Evolutionary conservation across 2,329 filamentous ascomycete species (phyloP).

Genomic region (Clonostachys chloroleuca): DNA sequence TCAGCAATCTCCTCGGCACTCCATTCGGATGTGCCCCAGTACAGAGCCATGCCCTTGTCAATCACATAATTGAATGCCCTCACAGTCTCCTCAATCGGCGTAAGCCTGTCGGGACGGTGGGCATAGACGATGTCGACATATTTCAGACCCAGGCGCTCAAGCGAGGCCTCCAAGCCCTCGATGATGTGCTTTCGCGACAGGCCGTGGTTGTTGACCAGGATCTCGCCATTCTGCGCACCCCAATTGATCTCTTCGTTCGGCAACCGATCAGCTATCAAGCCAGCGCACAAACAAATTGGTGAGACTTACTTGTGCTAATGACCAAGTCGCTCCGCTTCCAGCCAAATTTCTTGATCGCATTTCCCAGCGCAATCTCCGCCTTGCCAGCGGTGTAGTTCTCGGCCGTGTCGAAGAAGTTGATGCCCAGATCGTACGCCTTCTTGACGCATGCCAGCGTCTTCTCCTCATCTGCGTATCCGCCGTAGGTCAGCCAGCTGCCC

Average conservation of each 20-base stretch:
- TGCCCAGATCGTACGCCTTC: constrained; percentile 52
- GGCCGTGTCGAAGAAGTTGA: constrained; percentile 62
- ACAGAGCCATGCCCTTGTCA: constrained; percentile 62
- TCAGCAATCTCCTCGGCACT: constrained; percentile 62
- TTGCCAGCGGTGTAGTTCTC: constrained; percentile 57
- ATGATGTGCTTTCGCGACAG: constrained; percentile 66
- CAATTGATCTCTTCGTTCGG: constrained; percentile 52
- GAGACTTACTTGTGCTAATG: constrained; percentile 44
- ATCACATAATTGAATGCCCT: constrained; percentile 69
- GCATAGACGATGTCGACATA: constrained; percentile 69
- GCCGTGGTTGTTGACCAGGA: constrained; percentile 60
- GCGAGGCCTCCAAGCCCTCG: constrained; percentile 45
- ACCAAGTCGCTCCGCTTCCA: constrained; percentile 61
- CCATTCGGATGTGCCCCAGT: constrained; percentile 72
- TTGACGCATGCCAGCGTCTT: constrained; percentile 58
- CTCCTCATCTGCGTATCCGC: constrained; percentile 60
- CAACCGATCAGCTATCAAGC: background rate
- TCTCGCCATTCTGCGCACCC: constrained; percentile 56
- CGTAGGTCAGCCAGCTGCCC: constrained; percentile 63
- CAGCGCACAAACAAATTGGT: background rate
- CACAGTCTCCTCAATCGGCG: constrained; percentile 68
- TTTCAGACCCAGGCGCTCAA: constrained; percentile 50
- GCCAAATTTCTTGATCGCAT: constrained; percentile 54
- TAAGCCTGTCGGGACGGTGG: constrained; percentile 62
- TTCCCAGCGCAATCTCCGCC: constrained; percentile 60